Base-by-base conservation (phyloP, 257 asterid genomes). In the Solanum pinnatisectum region DNA sequence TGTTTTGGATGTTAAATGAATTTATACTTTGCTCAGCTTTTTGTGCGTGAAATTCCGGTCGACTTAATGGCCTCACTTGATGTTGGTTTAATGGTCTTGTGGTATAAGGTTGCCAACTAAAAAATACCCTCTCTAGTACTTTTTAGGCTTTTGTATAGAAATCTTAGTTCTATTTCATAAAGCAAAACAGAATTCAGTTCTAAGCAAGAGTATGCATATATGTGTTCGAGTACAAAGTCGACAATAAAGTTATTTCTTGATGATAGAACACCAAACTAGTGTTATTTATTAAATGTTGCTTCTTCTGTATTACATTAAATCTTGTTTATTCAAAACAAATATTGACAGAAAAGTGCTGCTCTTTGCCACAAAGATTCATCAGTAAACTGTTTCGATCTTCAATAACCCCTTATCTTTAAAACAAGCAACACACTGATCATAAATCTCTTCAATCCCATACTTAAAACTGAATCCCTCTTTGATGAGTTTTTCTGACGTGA, bases 391-490 rank as follows among this genome's bases (percentile, higher is more conserved):
- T 90, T 87, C 86, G 78, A 76, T 68, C 87, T 85, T 56, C 10
- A 88, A 84, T 37, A 87, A 32, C 7, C 91, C 91, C 49, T 56
- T 90, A 25, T 86, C 87, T 85, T 88, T 88, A 20, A 87, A 59
- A 33, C 39, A 77, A 20, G 86, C 92, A 5, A 87, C 52, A 20
- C 86, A 25, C 40, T 88, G 90, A 70, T 90, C 92, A 70, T 90
- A 90, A 27, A 88, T 90, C 72, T 88, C 91, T 87, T 90, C 92
- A 83, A 90, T 87, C 46, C 91, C 91, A 77, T 90, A 65, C 88
- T 84, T 84, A 20, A 90, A 89, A 10, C 67, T 89, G 88, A 89
- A 89, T 40, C 91, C 91, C 84, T 87, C 89, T 89, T 87, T 89
- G 68, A 87, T 42, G 25, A 89, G 86, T 30, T 89, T 89, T 67